Evolutionary conservation across 305 asterid genomes (phyloP), one percentile per base, ranked within the genome.

Genomic region (Striga hermonthica): DNA sequence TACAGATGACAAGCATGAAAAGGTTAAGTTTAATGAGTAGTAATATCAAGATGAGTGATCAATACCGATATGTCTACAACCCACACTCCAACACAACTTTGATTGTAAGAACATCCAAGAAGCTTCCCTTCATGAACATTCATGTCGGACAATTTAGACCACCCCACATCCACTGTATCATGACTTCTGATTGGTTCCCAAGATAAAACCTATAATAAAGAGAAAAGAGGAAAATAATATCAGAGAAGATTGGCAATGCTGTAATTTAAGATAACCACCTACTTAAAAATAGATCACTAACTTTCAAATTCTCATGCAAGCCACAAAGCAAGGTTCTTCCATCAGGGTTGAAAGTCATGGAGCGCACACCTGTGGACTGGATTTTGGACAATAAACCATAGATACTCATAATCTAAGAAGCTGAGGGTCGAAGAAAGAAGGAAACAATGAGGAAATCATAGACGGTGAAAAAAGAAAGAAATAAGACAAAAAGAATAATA

Each of bases 31-130:
- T 66, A 60, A n/a, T 35, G 62, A 60, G 34, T 55, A 59, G 65
- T 65, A 65, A 67, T 60, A 60, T 47, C 56, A 65, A 54, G 48
- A 49, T 50, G 47, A 37, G 70, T 57, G 62, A 65, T 64, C 35
- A 62, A 43, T 84, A 94, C 97, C 88, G 95, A 86, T 64, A 94
- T 90, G 81, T 94, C 99, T 45, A 90, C 99, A 65, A 94, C 97
- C 99, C 99, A 94, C 57, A 94, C 95, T 70, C 99, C 99, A 68
- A 94, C 99, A 73, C 99, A 94, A 74, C 96, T 94, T 81, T 94
- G 99, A 80, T 94, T 94, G 79, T 83, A 91, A 43, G 99, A 94
- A 80, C 99, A 94, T 72, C 99, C 99, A 60, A 94, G 95, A 79
- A 94, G 99, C 81, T 90, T 94, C 67, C 97, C 99, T 83, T 94